phyloP scores from a whole-genome alignment of 73 alveolate species.

The Durusdinium trenchii region DNA sequence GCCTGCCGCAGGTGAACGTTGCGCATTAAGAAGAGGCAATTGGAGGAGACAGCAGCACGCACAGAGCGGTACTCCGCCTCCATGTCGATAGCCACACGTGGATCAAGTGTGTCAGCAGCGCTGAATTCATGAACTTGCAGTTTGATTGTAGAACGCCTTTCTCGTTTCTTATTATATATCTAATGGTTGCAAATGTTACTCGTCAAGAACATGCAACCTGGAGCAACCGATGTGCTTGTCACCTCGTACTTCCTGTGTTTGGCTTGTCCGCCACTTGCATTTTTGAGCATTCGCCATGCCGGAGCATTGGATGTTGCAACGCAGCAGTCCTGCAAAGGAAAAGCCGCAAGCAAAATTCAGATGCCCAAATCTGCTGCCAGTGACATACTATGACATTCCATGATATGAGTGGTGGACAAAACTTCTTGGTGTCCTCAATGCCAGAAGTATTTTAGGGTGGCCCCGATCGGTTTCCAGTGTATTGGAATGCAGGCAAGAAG shows the following conservation, averaged over 20 bases:
- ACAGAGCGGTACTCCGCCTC: constrained; percentile 53
- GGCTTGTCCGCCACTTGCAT: constrained; percentile 29
- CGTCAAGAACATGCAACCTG: background rate
- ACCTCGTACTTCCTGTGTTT: constrained; percentile 32
- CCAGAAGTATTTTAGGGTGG: too few species aligned
- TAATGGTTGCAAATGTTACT: background rate
- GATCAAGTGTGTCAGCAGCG: background rate
- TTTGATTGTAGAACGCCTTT: background rate
- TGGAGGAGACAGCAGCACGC: constrained; percentile 28
- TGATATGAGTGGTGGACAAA: too few species aligned
- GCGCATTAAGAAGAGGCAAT: constrained; percentile 53
- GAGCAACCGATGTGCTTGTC: background rate
- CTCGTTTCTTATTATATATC: background rate
- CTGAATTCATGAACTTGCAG: background rate
- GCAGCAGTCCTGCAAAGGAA: constrained; percentile 16
- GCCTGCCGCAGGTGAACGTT: constrained; percentile 45
- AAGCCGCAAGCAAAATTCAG: too few species aligned
- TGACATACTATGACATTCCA: too few species aligned
- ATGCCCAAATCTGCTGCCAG: too few species aligned
- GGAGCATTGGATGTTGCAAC: constrained; percentile 7
- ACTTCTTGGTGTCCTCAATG: too few species aligned
- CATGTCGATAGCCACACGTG: too few species aligned
- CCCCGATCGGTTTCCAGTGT: too few species aligned
- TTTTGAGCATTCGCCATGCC: constrained; percentile 34
- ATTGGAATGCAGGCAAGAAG: background rate